phyloP scores from a whole-genome alignment of 306 rosid genomes.

The Vigna angularis region DNA sequence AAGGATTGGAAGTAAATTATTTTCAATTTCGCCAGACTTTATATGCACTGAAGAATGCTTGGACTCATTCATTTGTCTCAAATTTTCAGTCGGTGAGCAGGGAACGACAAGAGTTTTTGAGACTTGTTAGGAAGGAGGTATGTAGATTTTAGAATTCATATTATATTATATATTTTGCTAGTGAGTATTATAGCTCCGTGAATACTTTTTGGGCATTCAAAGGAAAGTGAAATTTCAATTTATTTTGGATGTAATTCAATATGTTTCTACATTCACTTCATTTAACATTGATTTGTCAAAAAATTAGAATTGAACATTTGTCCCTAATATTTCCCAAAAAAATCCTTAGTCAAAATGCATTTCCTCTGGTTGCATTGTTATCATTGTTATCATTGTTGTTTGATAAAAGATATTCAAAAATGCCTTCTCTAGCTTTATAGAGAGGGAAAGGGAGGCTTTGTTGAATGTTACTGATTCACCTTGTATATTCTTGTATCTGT shows the following conservation, averaged over 20 bases:
- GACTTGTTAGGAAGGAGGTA: slow-evolving; percentile 89
- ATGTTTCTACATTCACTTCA: neutral
- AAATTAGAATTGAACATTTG: neutral
- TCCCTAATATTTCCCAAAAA: neutral
- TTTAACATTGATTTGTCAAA: slow-evolving; percentile 30
- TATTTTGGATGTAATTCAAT: slow-evolving; percentile 28
- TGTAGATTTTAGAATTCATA: slow-evolving; percentile 8
- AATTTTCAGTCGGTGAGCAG: slow-evolving; percentile 75
- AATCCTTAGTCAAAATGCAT: slow-evolving; percentile 1
- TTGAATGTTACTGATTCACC: slow-evolving; percentile 1
- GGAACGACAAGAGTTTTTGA: slow-evolving; percentile 84
- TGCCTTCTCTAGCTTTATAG: slow-evolving; percentile 1
- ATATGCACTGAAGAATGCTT: slow-evolving; percentile 7
- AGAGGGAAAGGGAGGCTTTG: neutral
- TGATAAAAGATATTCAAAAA: slow-evolving; percentile 16
- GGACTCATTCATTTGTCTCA: slow-evolving; percentile 15
- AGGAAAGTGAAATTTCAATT: slow-evolving; percentile 13
- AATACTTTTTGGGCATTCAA: slow-evolving; percentile 22
- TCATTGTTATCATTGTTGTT: neutral
- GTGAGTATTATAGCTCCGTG: slow-evolving; percentile 1
- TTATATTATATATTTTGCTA: neutral
- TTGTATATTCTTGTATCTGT: neutral
- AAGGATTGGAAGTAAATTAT: slow-evolving; percentile 40
- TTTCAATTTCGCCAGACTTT: neutral
- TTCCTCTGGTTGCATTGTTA: neutral